Evolutionary conservation across 768 basidiomycete species (phyloP), one percentile per base, ranked within the genome.

Genomic region (Suillus ampliporus): DNA sequence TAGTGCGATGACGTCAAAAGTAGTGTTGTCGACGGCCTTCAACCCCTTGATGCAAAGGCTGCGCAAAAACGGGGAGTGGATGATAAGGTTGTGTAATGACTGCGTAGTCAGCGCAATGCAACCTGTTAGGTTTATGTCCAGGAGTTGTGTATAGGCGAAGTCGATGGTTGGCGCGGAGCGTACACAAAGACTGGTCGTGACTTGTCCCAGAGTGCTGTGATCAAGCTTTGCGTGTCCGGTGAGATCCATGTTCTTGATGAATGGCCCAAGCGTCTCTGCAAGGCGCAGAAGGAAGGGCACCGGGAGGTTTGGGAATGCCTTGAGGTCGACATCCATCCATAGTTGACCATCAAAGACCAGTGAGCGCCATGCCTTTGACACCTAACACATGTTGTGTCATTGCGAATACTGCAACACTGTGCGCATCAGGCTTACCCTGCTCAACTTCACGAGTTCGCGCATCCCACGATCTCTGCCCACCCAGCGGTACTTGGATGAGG

Each of bases 281-380:
- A 96, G 76, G 41, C 82, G 83, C 40, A 80, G 65, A 43, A 94
- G 71, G 56, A 88, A 75, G 26, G 76, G 71, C 51, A 79, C 69
- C 14, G 89, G 82, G 8, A 89, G 71, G 41, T 80, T 78, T 15
- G 90, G 86, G 71, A 92, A 90, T 1, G 86, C 75, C 21, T 74
- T 82, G 38, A 94, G 79, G 71, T 91, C 83, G 38, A 92, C 78
- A 61, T 83, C 71, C 48, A 76, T 69, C 95, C 95, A 96, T n/a
- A 96, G 81, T 69, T 94, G 91, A 15, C 94, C 94, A 72, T 97
- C 95, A 67, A 89, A 87, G 28, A 89, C 86, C 43, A 95, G 84
- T 3, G 78, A 72, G 58, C 84, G 87, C 94, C 94, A 97, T 11
- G 80, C 69, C 71, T 85, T 90, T 34, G 90, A 95, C 13, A 94